phyloP scores from a whole-genome alignment of 768 basidiomycete genomes.

The Macrolepiota fuliginosa region DNA sequence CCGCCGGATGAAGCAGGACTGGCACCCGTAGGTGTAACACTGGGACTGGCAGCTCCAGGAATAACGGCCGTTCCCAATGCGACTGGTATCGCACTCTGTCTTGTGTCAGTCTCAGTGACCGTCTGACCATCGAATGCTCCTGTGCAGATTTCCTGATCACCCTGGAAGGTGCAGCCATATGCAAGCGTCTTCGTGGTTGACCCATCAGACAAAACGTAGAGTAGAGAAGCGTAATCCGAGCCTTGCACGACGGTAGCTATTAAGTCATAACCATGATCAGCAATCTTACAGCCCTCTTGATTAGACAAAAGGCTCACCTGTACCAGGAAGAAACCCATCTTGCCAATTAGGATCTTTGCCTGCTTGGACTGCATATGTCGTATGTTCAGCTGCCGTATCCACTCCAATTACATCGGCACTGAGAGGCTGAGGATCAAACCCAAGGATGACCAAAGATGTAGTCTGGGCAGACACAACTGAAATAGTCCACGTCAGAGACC shows the following conservation, averaged over 20 bases:
- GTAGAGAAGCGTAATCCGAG: conserved; percentile 19
- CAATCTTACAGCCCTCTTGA: background rate
- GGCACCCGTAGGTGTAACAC: background rate
- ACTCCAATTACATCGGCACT: conserved; percentile 26
- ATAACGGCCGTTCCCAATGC: background rate
- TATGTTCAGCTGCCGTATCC: conserved; percentile 21
- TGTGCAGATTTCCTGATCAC: conserved; percentile 21
- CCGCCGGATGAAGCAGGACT: background rate
- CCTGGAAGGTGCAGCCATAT: conserved; percentile 18
- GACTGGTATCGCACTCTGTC: background rate
- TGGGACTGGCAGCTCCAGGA: background rate
- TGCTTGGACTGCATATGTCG: conserved; percentile 25
- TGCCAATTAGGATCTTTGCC: conserved; percentile 5
- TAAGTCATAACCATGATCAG: background rate
- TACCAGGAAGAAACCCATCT: conserved; percentile 18
- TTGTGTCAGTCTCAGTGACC: conserved; percentile 19
- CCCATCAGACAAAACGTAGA: conserved; percentile 15
- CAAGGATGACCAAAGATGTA: conserved; percentile 24
- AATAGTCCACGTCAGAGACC: background rate
- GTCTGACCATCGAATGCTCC: conserved; percentile 14
- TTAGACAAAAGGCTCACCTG: conserved; percentile 14
- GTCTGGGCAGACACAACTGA: conserved; percentile 19
- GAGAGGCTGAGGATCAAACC: conserved; percentile 25
- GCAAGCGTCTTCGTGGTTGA: conserved; percentile 17
- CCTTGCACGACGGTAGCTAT: conserved; percentile 27